Conservation (phyloP, 2,329 filamentous ascomycete species). For the Aspergillus texensis region DNA sequence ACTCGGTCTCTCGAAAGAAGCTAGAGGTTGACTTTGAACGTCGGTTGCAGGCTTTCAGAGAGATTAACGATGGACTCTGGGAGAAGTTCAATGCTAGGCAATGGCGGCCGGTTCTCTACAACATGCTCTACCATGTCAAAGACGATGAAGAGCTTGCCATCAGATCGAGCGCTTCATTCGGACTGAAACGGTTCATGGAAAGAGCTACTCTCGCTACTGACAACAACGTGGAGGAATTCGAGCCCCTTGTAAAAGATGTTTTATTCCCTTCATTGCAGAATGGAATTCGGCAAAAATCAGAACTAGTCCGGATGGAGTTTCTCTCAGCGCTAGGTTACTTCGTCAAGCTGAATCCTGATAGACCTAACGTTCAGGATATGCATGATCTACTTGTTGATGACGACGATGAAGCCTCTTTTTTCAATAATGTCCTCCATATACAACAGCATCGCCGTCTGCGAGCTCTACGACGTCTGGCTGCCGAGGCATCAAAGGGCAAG, state of each 20-base stretch:
- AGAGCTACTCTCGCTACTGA: slow-evolving; percentile 54
- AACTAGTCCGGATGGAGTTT: slow-evolving; percentile 82
- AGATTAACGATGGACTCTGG: slow-evolving; percentile 67
- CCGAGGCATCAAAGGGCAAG: slow-evolving; percentile 64
- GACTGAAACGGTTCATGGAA: slow-evolving; percentile 76
- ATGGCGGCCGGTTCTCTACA: slow-evolving; percentile 87
- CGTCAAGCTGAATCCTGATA: slow-evolving; percentile 69
- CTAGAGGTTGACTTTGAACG: slow-evolving; percentile 87
- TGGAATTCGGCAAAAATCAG: slow-evolving; percentile 76
- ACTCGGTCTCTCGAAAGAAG: slow-evolving; percentile 71
- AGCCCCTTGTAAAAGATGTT: slow-evolving; percentile 63
- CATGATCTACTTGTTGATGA: slow-evolving; percentile 67
- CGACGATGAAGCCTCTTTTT: slow-evolving; percentile 84
- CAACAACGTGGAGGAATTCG: slow-evolving; percentile 49
- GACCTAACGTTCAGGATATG: slow-evolving; percentile 74
- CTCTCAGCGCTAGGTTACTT: slow-evolving; percentile 78
- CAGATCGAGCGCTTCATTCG: slow-evolving; percentile 78
- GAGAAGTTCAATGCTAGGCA: slow-evolving; percentile 66
- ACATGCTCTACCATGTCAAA: slow-evolving; percentile 83
- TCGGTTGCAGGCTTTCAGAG: slow-evolving; percentile 74
- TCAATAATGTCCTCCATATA: slow-evolving; percentile 88
- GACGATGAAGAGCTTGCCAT: slow-evolving; percentile 88
- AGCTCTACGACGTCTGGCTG: slow-evolving; percentile 75
- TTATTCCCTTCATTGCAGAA: slow-evolving; percentile 75
- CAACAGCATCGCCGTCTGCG: slow-evolving; percentile 83